Evolutionary conservation across 176 grass and related monocot species (phyloP).

Genomic region (Eragrostis nindensis): DNA sequence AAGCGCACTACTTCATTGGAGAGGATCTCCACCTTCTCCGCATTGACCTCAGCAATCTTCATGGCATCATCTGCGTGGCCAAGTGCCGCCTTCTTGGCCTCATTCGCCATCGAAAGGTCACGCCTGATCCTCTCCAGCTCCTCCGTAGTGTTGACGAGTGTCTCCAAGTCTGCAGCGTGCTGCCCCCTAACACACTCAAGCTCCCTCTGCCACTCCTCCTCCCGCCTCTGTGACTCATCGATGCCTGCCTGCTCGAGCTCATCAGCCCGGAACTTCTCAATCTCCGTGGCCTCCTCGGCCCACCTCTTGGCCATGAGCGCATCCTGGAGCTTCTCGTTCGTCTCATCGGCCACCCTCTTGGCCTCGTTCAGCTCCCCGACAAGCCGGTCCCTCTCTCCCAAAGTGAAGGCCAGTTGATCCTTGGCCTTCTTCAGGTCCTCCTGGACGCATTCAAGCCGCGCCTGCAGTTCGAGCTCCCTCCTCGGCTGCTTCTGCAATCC

Average conservation of each 20-base stretch:
- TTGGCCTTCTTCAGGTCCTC: slow-evolving; percentile 86
- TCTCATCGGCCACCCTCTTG: slow-evolving; percentile 62
- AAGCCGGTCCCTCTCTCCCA: slow-evolving; percentile 72
- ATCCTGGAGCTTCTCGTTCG: slow-evolving; percentile 82
- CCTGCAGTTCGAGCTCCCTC: slow-evolving; percentile 65
- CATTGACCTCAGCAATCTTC: slow-evolving; percentile 66
- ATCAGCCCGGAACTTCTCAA: slow-evolving; percentile 89
- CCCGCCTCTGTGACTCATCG: slow-evolving; percentile 65
- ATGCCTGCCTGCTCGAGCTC: slow-evolving; percentile 81
- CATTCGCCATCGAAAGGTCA: slow-evolving; percentile 56
- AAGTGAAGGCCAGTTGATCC: slow-evolving; percentile 60
- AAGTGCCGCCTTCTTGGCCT: slow-evolving; percentile 70
- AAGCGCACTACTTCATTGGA: slow-evolving; percentile 60
- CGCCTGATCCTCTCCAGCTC: slow-evolving; percentile 42
- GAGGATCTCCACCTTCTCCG: slow-evolving; percentile 80
- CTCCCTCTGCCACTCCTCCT: slow-evolving; percentile 71
- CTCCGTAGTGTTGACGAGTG: slow-evolving; percentile 61
- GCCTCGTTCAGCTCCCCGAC: slow-evolving; percentile 66
- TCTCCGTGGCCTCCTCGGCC: slow-evolving; percentile 79
- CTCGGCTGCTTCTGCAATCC: slow-evolving; percentile 64
- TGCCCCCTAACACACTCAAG: slow-evolving; percentile 64
- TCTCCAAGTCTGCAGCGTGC: slow-evolving; percentile 58
- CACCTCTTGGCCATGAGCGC: slow-evolving; percentile 68
- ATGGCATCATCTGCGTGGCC: slow-evolving; percentile 79
- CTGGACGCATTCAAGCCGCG: slow-evolving; percentile 57